Evolutionary conservation across 176 grass and related monocot genomes (phyloP), one percentile per base, ranked within the genome.

Genomic region (Saccharum officinarum): DNA sequence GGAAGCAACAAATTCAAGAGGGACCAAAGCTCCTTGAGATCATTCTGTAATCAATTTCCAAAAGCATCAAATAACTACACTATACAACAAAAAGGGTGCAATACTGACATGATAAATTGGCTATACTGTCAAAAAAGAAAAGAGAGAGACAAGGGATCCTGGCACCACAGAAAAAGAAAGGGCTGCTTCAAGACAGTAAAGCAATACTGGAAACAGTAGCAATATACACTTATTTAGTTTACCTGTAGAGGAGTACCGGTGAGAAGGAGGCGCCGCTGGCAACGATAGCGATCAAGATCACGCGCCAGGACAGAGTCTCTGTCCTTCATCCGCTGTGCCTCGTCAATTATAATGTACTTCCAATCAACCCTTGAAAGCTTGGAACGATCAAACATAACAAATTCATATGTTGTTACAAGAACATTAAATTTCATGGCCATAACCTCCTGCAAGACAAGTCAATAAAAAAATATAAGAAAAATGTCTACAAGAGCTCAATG

Each of bases 341-440:
- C 97, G 18, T 99, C 97, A 79, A 99, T 99, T 72, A 99, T 94
- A 89, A 99, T 99, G 63, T 99, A 99, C 77, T 92, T 99, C 97
- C 97, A 99, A 69, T 96, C 97, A 88, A 99, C 86, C 92, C 31
- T 99, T 84, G 97, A 99, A 76, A 99, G 88, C 86, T 96, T 99
- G 60, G 97, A 94, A n/a, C 97, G 97, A 42, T 99, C 97, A 82
- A 86, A 97, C 97, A 99, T 99, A 69, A 99, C 80, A 38, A 99
- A 99, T 85, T 99, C 97, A 88, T 99, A 99, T 44, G 97, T 99
- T 73, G 97, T 99, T 73, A 99, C 97, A 46, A 99, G 94, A 83
- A 99, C 83, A 87, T 99, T 99, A 87, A 99, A 99, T 86, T 99
- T 99, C 50, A 99, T 77, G 78, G 97, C 94, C 67, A 89, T 86